Evolutionary conservation across 2,329 filamentous ascomycete genomes (phyloP).

Genomic region (Paramyrothecium sp.): DNA sequence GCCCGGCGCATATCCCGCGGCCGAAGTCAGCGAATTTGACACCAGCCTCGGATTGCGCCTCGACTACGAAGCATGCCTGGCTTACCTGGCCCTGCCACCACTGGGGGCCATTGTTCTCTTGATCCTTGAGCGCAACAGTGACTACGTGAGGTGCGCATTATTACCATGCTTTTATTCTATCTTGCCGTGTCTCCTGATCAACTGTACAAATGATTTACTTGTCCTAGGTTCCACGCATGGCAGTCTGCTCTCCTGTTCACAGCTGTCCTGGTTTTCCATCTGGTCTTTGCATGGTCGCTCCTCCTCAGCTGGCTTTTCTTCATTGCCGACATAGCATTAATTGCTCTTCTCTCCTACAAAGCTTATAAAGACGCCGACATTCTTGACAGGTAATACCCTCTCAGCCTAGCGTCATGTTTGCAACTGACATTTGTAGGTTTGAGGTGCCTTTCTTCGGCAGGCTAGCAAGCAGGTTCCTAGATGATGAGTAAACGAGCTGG

Average conservation of each 20-base stretch:
- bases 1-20: constrained; percentile 36
- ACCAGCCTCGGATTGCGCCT: constrained; percentile 84
- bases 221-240: constrained; percentile 86
- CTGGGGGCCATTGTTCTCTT: constrained; percentile 81
- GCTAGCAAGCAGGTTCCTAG: constrained; percentile 84
- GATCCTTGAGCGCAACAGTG: constrained; percentile 88
- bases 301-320: constrained; percentile 85
- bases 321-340: constrained; percentile 70
- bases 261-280: constrained; percentile 70
- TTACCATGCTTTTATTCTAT: background rate
- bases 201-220: background rate
- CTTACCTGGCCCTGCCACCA: constrained; percentile 83
- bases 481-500: constrained; percentile 64
- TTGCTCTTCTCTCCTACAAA: constrained; percentile 71
- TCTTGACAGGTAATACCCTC: constrained; percentile 51
- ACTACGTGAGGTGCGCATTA: constrained; percentile 78
- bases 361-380: constrained; percentile 82
- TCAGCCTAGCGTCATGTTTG: background rate
- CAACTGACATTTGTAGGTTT: constrained; percentile 51
- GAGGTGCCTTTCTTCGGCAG: constrained; percentile 86
- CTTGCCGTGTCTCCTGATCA: background rate
- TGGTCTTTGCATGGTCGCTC: constrained; percentile 81
- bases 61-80: constrained; percentile 86
- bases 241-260: constrained; percentile 85
- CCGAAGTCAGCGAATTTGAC: constrained; percentile 77